Conservation (phyloP, 192 early-diverging fungal species). For the Paraglomus brasilianum region DNA sequence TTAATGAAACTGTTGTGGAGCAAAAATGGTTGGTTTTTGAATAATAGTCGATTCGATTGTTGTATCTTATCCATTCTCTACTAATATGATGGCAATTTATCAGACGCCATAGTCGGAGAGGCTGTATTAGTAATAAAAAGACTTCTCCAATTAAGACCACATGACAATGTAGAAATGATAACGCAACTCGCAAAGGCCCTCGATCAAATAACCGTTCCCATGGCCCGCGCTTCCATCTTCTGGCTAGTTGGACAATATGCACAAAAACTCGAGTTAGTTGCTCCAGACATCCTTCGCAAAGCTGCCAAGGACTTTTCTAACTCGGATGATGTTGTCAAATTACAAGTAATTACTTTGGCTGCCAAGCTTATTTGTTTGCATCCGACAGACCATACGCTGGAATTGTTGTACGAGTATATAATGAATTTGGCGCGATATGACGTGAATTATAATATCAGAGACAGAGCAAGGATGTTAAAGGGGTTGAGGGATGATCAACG, state of each 20-base stretch:
- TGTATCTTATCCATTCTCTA: background rate
- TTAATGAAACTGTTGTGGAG: constrained; percentile 58
- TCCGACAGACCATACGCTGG: constrained; percentile 43
- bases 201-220: constrained; percentile 63
- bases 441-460: constrained; percentile 83
- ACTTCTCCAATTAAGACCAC: constrained; percentile 58
- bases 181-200: constrained; percentile 59
- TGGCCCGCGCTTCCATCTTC: constrained; percentile 81
- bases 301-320: constrained; percentile 60
- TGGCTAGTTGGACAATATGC: constrained; percentile 86
- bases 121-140: constrained; percentile 73
- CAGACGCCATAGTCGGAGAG: constrained; percentile 74
- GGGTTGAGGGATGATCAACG: constrained; percentile 45
- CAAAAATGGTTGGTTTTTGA: constrained; percentile 50
- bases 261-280: constrained; percentile 58
- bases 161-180: constrained; percentile 49
- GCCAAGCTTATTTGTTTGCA: constrained; percentile 63
- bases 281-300: constrained; percentile 80
- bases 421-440: constrained; percentile 91
- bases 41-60: background rate
- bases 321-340: constrained; percentile 69
- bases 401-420: constrained; percentile 66
- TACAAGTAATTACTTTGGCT: constrained; percentile 80
- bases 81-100: background rate
- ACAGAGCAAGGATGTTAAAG: constrained; percentile 77